Conservation (phyloP, 208 protist genomes). For the Zelonia costaricensis region DNA sequence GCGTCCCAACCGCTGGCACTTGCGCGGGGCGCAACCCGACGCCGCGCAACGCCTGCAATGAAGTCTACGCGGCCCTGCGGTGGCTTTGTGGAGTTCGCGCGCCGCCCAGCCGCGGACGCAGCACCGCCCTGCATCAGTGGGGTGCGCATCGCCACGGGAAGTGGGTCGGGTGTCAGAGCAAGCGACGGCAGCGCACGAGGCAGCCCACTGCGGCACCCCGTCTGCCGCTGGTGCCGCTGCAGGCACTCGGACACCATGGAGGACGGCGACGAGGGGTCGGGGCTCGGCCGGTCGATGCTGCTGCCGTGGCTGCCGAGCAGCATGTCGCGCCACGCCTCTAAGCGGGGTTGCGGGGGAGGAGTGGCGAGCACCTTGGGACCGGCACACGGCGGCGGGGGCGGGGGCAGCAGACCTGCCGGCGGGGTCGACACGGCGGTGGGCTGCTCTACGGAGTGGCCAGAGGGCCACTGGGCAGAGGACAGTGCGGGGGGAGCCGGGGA, state of each 20-base stretch:
- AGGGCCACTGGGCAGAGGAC: no score
- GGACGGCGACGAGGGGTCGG: constrained; percentile 4
- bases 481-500: no score
- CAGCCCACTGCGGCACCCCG: constrained; percentile 19
- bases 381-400: no score
- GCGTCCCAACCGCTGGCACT: no score
- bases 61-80: background rate
- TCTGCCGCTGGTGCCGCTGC: constrained; percentile 18
- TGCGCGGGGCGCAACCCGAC: no score
- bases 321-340: constrained; percentile 7
- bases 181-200: constrained; percentile 16
- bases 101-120: background rate
- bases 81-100: constrained; percentile 5
- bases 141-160: background rate
- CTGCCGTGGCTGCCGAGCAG: background rate
- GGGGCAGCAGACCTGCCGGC: no score
- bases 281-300: background rate
- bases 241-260: constrained; percentile 15
- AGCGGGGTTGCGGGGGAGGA: background rate
- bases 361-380: background rate
- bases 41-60: no score
- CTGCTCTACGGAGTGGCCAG: no score
- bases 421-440: no score
- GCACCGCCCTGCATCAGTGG: background rate
- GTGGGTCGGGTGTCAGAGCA: constrained; percentile 5